Percentiles rank a stretch among this genome's conserved stretches.
Conservation (phyloP, 83 land plant genomes). For the Diphasiastrum complanatum region DNA sequence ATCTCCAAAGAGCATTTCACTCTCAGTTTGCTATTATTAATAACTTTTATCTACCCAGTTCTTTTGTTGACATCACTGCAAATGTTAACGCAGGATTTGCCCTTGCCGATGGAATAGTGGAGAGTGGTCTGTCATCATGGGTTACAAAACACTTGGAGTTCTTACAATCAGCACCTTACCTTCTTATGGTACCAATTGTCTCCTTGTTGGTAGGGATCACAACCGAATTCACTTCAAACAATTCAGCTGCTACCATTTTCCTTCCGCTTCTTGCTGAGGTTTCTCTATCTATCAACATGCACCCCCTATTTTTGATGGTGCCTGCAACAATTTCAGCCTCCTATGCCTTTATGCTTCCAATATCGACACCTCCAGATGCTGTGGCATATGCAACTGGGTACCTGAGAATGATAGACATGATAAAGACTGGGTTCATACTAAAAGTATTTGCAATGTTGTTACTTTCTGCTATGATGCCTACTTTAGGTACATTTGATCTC, state of each 20-base stretch:
- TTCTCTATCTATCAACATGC: slow-evolving; percentile 36
- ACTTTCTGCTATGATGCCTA: slow-evolving; percentile 49
- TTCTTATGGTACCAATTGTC: slow-evolving; percentile 41
- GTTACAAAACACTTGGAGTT: slow-evolving; percentile 39
- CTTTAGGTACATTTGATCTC: slow-evolving; percentile 52
- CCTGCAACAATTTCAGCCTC: slow-evolving; percentile 63
- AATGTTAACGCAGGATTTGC: slow-evolving; percentile 35
- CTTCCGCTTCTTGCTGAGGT: slow-evolving; percentile 49
- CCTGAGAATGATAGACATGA: slow-evolving; percentile 43
- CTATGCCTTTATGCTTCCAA: slow-evolving; percentile 53
- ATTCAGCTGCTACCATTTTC: slow-evolving; percentile 50
- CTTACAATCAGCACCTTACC: slow-evolving; percentile 37
- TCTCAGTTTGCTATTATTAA: too few relatives aligned
- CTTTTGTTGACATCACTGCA: background rate
- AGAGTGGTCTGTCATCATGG: slow-evolving; percentile 54
- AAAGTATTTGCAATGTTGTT: slow-evolving; percentile 42
- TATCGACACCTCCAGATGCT: slow-evolving; percentile 54
- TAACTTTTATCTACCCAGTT: too few relatives aligned
- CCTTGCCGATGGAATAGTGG: slow-evolving; percentile 49
- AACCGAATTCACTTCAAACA: slow-evolving; percentile 66
- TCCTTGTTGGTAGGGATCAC: slow-evolving; percentile 35
- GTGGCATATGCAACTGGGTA: slow-evolving; percentile 58
- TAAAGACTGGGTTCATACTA: slow-evolving; percentile 44
- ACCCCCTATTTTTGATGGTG: slow-evolving; percentile 56
- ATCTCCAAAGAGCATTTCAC: too few relatives aligned